These are phyloP conservation scores for Chenopodium quinoa DNA, from an alignment of 148 eudicot genomes.

Conservation along the genomic window DNA sequence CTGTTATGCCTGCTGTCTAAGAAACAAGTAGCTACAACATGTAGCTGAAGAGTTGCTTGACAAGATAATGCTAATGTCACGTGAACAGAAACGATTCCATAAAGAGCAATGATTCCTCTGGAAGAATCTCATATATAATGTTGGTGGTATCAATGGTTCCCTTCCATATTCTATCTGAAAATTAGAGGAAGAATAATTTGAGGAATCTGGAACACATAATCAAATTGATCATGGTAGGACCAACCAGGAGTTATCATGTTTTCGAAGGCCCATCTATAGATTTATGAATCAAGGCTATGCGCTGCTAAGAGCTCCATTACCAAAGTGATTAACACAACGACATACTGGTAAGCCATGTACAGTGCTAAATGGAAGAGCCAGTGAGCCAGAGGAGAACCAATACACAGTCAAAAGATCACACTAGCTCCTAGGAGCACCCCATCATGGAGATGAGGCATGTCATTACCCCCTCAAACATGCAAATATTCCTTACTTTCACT, in stretches of 20 bases:
- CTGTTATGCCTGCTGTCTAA: not conserved
- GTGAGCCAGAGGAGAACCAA: not conserved
- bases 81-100: not conserved
- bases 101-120: not conserved
- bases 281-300: not conserved
- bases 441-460: not conserved
- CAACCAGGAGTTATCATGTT: not conserved
- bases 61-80: not conserved
- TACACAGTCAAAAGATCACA: not conserved
- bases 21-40: not conserved
- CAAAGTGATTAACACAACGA: not conserved
- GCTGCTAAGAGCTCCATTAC: not conserved
- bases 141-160: not conserved
- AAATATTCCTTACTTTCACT: not conserved
- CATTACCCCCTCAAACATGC: not conserved
- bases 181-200: not conserved
- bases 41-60: not conserved
- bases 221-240: not conserved
- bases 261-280: not conserved
- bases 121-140: not conserved
- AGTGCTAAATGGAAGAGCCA: not conserved
- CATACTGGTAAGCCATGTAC: not conserved
- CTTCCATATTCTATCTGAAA: not conserved
- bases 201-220: not conserved
- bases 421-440: not conserved